These are phyloP conservation scores for Hirsutella thompsonii DNA, from an alignment of 2,329 filamentous ascomycete genomes.

Conservation along the genomic window DNA sequence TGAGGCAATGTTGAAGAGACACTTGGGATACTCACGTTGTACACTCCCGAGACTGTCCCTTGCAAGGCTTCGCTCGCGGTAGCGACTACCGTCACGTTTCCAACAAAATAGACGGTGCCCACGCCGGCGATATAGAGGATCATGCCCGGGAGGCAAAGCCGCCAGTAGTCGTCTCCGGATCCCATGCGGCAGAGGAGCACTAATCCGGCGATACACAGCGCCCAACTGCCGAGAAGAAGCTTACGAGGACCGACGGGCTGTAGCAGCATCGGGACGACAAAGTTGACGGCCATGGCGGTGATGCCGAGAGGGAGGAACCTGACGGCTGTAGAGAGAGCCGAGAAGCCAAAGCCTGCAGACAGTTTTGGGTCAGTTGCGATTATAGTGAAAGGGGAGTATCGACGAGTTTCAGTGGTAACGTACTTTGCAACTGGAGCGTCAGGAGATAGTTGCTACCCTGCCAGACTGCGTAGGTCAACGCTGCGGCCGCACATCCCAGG, in stretches of 20 bases:
- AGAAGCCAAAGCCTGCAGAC: slow-evolving; percentile 4
- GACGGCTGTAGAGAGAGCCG: slow-evolving; percentile 4
- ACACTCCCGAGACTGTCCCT: slow-evolving; percentile 5
- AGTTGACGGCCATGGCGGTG: slow-evolving; percentile 5
- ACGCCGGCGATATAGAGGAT: slow-evolving; percentile 5
- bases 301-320: slow-evolving; percentile 6
- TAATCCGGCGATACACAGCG: slow-evolving; percentile 2
- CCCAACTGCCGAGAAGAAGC: slow-evolving; percentile 4
- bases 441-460: slow-evolving; percentile 5
- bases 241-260: slow-evolving; percentile 1
- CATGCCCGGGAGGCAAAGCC: slow-evolving; percentile 5
- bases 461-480: slow-evolving; percentile 5
- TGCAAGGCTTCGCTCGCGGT: slow-evolving; percentile 3
- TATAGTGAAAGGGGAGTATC: not conserved
- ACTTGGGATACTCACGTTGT: slow-evolving; percentile 2
- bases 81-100: slow-evolving; percentile 5
- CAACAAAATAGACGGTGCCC: slow-evolving; percentile 5
- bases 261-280: slow-evolving; percentile 2
- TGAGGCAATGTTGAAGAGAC: too few relatives aligned
- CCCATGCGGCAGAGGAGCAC: slow-evolving; percentile 3
- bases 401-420: not conserved
- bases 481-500: slow-evolving; percentile 3
- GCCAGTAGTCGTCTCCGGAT: slow-evolving; percentile 3
- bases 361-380: not conserved
- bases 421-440: slow-evolving; percentile 6